phyloP scores from a whole-genome alignment of 805 yeast genomes.

The Danielia reshetovae region DNA sequence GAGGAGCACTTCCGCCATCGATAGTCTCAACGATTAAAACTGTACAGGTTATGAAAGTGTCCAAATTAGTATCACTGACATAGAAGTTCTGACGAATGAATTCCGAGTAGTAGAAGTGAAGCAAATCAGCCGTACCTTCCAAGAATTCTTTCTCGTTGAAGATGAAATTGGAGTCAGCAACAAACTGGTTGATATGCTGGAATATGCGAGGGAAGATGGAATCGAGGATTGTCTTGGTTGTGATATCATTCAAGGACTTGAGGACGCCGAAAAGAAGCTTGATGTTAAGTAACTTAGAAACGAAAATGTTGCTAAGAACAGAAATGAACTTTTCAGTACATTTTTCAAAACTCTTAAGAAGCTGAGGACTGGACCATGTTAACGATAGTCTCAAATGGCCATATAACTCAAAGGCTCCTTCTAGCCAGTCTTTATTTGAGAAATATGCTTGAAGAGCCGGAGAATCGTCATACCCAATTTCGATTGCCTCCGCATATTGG shows the following conservation, averaged over 20 bases:
- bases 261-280: constrained; percentile 22
- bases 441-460: constrained; percentile 22
- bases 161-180: constrained; percentile 30
- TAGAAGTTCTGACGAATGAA: constrained; percentile 27
- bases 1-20: not conserved
- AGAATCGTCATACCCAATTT: constrained; percentile 24
- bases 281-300: constrained; percentile 23
- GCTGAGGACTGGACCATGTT: constrained; percentile 21
- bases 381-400: constrained; percentile 29
- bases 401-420: constrained; percentile 35
- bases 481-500: constrained; percentile 28
- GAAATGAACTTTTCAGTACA: constrained; percentile 26
- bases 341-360: constrained; percentile 3
- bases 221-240: constrained; percentile 30
- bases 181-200: constrained; percentile 32
- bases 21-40: constrained; percentile 29
- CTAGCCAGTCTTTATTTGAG: constrained; percentile 31
- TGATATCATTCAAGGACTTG: constrained; percentile 29
- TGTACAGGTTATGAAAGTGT: constrained; percentile 24
- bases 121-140: constrained; percentile 22
- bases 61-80: constrained; percentile 20
- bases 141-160: constrained; percentile 31
- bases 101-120: constrained; percentile 25
- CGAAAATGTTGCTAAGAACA: constrained; percentile 33
- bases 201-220: constrained; percentile 34